A percentile compares a stretch with the other conserved stretches of the same genome.
Conservation (phyloP, 2,329 filamentous ascomycete genomes). For the Knufia petricola region DNA sequence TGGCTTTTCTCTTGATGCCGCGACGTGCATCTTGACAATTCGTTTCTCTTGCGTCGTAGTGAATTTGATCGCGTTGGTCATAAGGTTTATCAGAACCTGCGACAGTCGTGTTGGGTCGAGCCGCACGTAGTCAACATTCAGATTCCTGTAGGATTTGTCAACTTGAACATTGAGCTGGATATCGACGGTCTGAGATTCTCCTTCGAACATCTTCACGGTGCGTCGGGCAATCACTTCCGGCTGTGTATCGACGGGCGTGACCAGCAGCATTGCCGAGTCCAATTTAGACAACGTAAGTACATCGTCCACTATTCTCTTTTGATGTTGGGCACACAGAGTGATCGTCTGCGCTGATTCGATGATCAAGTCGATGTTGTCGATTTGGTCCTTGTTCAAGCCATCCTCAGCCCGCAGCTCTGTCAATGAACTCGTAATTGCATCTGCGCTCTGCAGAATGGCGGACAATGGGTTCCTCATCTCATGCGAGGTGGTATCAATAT, state of each 20-base stretch:
- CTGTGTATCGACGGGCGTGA: constrained; percentile 61
- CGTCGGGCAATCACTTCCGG: constrained; percentile 57
- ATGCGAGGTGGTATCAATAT: constrained; percentile 61
- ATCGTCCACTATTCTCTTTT: constrained; percentile 70
- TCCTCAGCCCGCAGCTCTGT: constrained; percentile 38
- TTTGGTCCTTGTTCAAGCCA: constrained; percentile 15
- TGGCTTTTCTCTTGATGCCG: constrained; percentile 38
- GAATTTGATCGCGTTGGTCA: constrained; percentile 76
- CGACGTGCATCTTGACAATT: constrained; percentile 44
- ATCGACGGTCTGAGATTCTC: constrained; percentile 59
- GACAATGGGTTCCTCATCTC: constrained; percentile 50
- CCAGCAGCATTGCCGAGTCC: constrained; percentile 62
- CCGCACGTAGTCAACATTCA: constrained; percentile 54
- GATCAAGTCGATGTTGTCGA: constrained; percentile 40
- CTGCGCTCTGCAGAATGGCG: constrained; percentile 50
- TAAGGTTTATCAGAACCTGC: constrained; percentile 70
- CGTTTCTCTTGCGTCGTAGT: constrained; percentile 47
- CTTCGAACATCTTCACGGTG: constrained; percentile 68
- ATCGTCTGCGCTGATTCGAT: constrained; percentile 71
- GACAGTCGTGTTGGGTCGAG: constrained; percentile 65
- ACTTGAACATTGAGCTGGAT: constrained; percentile 58
- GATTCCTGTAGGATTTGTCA: constrained; percentile 50
- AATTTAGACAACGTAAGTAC: constrained; percentile 66
- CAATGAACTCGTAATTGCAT: constrained; percentile 41
- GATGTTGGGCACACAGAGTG: constrained; percentile 66